Conservation (phyloP, 1,284 basidiomycete genomes). For the Naganishia albida region DNA sequence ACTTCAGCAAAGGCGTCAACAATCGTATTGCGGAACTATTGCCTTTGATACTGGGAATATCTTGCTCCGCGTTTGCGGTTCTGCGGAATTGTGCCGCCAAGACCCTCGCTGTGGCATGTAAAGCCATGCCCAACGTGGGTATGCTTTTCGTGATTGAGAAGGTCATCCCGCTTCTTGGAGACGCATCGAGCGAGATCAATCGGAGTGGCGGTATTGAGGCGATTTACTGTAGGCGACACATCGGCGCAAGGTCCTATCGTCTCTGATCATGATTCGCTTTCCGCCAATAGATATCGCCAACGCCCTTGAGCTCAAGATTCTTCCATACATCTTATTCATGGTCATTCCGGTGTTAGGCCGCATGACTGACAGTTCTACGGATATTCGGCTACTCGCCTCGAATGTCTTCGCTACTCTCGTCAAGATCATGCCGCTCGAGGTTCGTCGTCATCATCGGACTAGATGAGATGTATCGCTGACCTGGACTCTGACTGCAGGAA, state of each 20-base stretch:
- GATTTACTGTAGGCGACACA: slow-evolving; percentile 72
- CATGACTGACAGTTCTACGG: slow-evolving; percentile 94
- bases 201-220: slow-evolving; percentile 89
- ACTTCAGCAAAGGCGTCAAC: slow-evolving; percentile 72
- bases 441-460: slow-evolving; percentile 47
- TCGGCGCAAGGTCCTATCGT: not conserved
- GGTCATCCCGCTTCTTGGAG: slow-evolving; percentile 81
- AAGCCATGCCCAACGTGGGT: slow-evolving; percentile 77
- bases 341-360: slow-evolving; percentile 94
- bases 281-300: slow-evolving; percentile 76
- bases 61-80: slow-evolving; percentile 83
- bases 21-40: slow-evolving; percentile 71
- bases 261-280: not conserved
- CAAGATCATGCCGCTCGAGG: slow-evolving; percentile 98
- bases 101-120: slow-evolving; percentile 83
- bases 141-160: slow-evolving; percentile 87
- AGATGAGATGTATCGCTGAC: not conserved
- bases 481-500: slow-evolving; percentile 60
- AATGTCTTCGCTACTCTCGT: slow-evolving; percentile 97
- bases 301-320: slow-evolving; percentile 85
- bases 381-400: slow-evolving; percentile 87
- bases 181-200: slow-evolving; percentile 72
- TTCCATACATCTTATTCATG: slow-evolving; percentile 97
- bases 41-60: slow-evolving; percentile 71
- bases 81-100: slow-evolving; percentile 83